A percentile compares a stretch with the other conserved stretches of the same genome.
Conservation (phyloP, 768 basidiomycete species). For the Cytidiella melzeri region DNA sequence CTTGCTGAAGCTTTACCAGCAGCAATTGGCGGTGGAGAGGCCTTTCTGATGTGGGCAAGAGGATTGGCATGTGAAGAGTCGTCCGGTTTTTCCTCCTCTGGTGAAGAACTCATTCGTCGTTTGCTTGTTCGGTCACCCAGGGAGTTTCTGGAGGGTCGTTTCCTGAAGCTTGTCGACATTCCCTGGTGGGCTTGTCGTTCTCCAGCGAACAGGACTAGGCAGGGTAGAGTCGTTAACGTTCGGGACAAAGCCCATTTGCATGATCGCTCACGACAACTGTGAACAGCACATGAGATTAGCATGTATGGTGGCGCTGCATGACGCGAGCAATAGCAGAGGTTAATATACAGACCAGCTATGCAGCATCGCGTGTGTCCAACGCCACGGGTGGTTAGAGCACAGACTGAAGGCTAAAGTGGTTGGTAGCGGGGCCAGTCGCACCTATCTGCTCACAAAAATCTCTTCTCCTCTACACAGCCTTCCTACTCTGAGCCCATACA, state of each 20-base stretch:
- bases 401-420: no score
- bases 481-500: neutral
- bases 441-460: neutral
- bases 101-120: slow-evolving; percentile 51
- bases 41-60: slow-evolving; percentile 12
- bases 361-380: no score
- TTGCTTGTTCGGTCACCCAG: slow-evolving; percentile 48
- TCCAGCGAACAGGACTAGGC: neutral
- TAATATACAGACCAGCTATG: no score
- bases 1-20: slow-evolving; percentile 34
- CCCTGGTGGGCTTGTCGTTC: neutral
- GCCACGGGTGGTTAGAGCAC: no score
- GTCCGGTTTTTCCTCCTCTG: slow-evolving; percentile 81
- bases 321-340: no score
- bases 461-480: neutral
- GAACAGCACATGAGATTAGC: no score
- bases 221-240: no score
- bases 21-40: slow-evolving; percentile 25
- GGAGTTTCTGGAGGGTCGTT: slow-evolving; percentile 55
- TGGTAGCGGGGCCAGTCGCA: no score
- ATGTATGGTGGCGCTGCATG: no score
- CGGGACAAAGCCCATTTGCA: no score
- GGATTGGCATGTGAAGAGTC: slow-evolving; percentile 35
- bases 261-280: no score
- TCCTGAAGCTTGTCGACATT: slow-evolving; percentile 20